These are phyloP conservation scores for Tulasnella sp. DNA, from an alignment of 768 basidiomycete species.

Conservation along the genomic window DNA sequence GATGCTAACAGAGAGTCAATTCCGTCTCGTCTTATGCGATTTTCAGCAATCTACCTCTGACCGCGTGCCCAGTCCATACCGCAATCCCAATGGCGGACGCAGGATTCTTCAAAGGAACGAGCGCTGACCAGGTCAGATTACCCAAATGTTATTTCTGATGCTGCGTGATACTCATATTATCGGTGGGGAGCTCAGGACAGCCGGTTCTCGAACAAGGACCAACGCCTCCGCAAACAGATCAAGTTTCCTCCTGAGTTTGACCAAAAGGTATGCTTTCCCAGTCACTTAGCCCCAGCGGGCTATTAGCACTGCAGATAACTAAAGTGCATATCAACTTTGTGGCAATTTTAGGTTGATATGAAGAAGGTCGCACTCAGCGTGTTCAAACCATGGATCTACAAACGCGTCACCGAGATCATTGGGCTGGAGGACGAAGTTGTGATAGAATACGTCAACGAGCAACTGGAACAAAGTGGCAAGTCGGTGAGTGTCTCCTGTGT, in stretches of 20 bases:
- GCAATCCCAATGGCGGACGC: constrained; percentile 29
- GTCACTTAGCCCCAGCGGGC: background rate
- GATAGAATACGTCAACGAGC: constrained; percentile 93
- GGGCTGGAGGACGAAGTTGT: constrained; percentile 98
- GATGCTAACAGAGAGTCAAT: no score
- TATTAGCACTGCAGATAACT: background rate
- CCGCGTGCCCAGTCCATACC: no score
- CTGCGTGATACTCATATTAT: constrained; percentile 50
- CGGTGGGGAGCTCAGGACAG: constrained; percentile 79
- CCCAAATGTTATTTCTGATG: background rate
- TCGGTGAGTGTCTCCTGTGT: constrained; percentile 59
- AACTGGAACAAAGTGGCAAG: constrained; percentile 82
- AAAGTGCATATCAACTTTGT: background rate
- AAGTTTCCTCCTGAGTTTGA: constrained; percentile 91
- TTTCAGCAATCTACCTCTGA: no score
- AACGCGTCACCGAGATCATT: constrained; percentile 85
- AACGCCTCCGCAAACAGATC: constrained; percentile 82
- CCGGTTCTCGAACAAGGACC: constrained; percentile 93
- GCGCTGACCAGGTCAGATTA: constrained; percentile 15
- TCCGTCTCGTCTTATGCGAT: no score
- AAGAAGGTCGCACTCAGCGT: constrained; percentile 92
- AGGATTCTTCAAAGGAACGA: constrained; percentile 36
- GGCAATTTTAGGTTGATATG: constrained; percentile 74
- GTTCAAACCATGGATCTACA: constrained; percentile 93
- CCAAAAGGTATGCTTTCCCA: constrained; percentile 62